These are phyloP conservation scores for Coemansia sp. DNA, from an alignment of 192 early-diverging fungal species.

Conservation along the genomic window DNA sequence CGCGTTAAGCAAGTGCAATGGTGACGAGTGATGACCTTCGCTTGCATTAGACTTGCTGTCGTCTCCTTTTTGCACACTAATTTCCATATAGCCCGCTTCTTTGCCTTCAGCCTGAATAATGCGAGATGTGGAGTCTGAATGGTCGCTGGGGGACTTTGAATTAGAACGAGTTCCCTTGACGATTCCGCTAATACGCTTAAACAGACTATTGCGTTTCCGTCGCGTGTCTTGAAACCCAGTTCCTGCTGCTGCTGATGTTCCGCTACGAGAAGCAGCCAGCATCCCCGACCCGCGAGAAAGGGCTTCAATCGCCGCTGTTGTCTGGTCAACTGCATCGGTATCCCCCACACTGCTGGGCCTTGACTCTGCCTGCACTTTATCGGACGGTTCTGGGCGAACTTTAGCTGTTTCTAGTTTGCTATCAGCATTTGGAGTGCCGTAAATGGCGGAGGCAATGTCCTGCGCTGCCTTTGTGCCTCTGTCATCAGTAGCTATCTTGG, in stretches of 20 bases:
- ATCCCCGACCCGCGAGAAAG: constrained; percentile 21
- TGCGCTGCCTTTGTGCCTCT: constrained; percentile 17
- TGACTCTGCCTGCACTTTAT: not conserved
- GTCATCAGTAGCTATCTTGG: not conserved
- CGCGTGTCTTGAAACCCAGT: constrained; percentile 14
- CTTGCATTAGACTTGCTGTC: not conserved
- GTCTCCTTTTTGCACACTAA: constrained; percentile 21
- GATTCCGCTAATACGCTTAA: constrained; percentile 46
- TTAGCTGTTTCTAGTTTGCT: not conserved
- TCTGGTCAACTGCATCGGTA: constrained; percentile 29
- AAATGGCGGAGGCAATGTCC: constrained; percentile 17
- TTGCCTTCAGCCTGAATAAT: constrained; percentile 38
- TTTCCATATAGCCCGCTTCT: constrained; percentile 45
- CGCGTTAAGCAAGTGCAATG: not conserved
- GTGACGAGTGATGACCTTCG: constrained; percentile 2
- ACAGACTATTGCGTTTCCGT: constrained; percentile 38
- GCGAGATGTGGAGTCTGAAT: constrained; percentile 19
- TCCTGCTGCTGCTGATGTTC: not conserved
- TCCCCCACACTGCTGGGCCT: not conserved
- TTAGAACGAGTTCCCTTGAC: constrained; percentile 37
- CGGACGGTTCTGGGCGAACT: not conserved
- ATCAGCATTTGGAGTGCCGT: not conserved
- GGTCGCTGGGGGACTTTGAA: constrained; percentile 7
- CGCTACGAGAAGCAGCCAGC: constrained; percentile 6
- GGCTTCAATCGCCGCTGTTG: constrained; percentile 49